Conservation (phyloP, 1,284 basidiomycete genomes). For the Porphyrellus sp. region DNA sequence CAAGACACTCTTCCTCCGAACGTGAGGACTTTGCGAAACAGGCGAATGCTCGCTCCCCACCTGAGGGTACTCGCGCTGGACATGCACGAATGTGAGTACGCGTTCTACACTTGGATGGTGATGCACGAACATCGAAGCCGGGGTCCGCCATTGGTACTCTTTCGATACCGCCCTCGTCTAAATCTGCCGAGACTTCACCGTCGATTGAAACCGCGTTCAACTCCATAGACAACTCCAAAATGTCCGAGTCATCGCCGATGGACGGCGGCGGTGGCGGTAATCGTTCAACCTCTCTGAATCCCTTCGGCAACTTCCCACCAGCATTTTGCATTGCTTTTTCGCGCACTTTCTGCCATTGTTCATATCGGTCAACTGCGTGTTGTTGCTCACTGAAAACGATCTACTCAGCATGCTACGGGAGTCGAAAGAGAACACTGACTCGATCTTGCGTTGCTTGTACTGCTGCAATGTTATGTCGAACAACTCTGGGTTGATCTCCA, state of each 20-base stretch:
- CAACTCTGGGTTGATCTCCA: conserved; percentile 97
- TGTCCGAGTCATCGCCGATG: conserved; percentile 75
- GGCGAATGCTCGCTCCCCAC: conserved; percentile 53
- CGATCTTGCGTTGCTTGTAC: conserved; percentile 84
- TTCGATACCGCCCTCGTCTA: conserved; percentile 83
- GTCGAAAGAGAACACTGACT: conserved; percentile 49
- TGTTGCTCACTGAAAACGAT: conserved; percentile 68
- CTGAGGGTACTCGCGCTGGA: conserved; percentile 62
- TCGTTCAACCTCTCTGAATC: conserved; percentile 63
- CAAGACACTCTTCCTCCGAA: conserved; percentile 81
- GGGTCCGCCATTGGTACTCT: conserved; percentile 88
- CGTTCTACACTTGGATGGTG: conserved; percentile 16
- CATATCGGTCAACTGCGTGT: conserved; percentile 74
- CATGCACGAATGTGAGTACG: conserved; percentile 17
- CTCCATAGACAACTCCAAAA: conserved; percentile 84
- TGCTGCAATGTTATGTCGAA: conserved; percentile 95
- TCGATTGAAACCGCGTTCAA: conserved; percentile 84
- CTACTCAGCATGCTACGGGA: conserved; percentile 12
- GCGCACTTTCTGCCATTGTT: conserved; percentile 80
- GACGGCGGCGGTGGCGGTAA: conserved; percentile 75
- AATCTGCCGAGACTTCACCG: conserved; percentile 61
- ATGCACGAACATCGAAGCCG: conserved; percentile 72
- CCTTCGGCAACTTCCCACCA: conserved; percentile 61
- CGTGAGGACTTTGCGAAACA: conserved; percentile 59
- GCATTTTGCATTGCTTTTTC: conserved; percentile 72